Evolutionary conservation across 2,329 filamentous ascomycete genomes (phyloP).

Genomic region (Pseudogymnoascus sp.): DNA sequence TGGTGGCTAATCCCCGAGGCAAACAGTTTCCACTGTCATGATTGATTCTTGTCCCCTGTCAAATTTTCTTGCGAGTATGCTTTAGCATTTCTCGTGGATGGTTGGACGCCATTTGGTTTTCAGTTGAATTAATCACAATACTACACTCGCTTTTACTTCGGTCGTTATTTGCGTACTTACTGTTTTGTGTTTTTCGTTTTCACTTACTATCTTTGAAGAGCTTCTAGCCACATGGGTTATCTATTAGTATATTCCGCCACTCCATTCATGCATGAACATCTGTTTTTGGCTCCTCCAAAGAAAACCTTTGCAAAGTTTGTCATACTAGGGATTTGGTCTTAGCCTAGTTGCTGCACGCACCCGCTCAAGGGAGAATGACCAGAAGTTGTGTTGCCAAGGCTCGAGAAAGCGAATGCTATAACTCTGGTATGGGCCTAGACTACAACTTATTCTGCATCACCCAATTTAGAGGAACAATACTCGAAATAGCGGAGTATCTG

Average conservation of each 20-base stretch:
- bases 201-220: background rate
- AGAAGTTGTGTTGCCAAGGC: background rate
- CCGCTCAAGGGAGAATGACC: background rate
- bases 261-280: background rate
- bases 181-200: background rate
- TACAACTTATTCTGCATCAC: conserved; percentile 2
- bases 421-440: conserved; percentile 1
- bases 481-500: background rate
- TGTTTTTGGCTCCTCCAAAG: background rate
- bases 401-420: background rate
- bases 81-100: background rate
- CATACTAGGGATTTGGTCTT: background rate
- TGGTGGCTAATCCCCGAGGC: conserved; percentile 2
- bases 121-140: background rate
- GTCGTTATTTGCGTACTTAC: conserved; percentile 2
- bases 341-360: conserved; percentile 4
- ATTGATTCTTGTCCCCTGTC: background rate
- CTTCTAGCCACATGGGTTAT: background rate
- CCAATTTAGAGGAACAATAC: background rate
- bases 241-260: background rate
- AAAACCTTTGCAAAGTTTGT: background rate
- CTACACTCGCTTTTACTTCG: background rate
- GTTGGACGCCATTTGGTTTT: background rate
- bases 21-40: background rate
- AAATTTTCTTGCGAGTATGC: background rate